Evolutionary conservation across 2,329 filamentous ascomycete species (phyloP).

Genomic region (Aspergillus clavatus): DNA sequence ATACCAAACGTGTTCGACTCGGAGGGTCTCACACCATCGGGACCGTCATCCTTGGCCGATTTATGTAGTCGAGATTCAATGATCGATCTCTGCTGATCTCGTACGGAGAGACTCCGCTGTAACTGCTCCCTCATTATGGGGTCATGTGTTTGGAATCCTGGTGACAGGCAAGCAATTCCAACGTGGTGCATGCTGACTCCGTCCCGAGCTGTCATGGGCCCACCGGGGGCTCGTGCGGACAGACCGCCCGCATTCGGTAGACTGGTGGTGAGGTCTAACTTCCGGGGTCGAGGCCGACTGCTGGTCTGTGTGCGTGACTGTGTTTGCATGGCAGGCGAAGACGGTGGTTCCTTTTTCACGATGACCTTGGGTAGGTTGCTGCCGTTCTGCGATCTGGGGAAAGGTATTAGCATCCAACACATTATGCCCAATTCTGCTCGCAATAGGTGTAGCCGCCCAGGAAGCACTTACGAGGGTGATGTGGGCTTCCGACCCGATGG

Average conservation of each 20-base stretch:
- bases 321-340: slow-evolving; percentile 70
- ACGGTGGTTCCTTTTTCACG: slow-evolving; percentile 88
- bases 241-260: slow-evolving; percentile 43
- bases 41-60: slow-evolving; percentile 72
- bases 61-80: slow-evolving; percentile 90
- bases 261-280: slow-evolving; percentile 43
- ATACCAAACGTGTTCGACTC: slow-evolving; percentile 41
- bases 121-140: slow-evolving; percentile 95
- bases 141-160: slow-evolving; percentile 92
- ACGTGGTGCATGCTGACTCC: slow-evolving; percentile 83
- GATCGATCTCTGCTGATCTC: slow-evolving; percentile 89
- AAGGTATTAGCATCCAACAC: slow-evolving; percentile 12
- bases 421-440: not conserved
- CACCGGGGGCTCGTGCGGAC: slow-evolving; percentile 63
- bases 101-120: slow-evolving; percentile 85
- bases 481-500: slow-evolving; percentile 36
- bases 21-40: slow-evolving; percentile 54
- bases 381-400: slow-evolving; percentile 37
- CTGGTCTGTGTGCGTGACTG: not conserved
- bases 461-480: slow-evolving; percentile 46
- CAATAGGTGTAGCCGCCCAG: not conserved
- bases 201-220: slow-evolving; percentile 70
- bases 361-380: slow-evolving; percentile 69
- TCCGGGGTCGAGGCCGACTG: slow-evolving; percentile 44
- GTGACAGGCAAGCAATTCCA: slow-evolving; percentile 87